These are phyloP conservation scores for Metschnikowia hibisci DNA, from an alignment of 805 yeast genomes.

Conservation along the genomic window DNA sequence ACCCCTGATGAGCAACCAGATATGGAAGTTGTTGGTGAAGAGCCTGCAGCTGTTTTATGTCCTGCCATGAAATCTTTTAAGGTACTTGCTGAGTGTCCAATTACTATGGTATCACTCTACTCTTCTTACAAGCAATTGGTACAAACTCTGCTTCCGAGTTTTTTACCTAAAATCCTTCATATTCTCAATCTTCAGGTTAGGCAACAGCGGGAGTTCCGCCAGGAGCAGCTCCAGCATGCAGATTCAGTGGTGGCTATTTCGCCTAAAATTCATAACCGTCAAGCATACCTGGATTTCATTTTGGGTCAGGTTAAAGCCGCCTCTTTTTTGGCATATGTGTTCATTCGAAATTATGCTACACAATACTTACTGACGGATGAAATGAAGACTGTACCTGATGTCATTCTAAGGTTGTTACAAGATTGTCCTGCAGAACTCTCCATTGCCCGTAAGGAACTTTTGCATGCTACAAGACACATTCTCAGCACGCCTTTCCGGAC, in stretches of 20 bases:
- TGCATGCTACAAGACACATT: conserved; percentile 95
- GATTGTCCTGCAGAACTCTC: conserved; percentile 95
- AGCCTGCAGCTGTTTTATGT: conserved; percentile 49
- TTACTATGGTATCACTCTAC: conserved; percentile 88
- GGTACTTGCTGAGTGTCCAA: conserved; percentile 93
- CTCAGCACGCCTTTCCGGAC: conserved; percentile 82
- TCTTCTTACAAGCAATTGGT: conserved; percentile 81
- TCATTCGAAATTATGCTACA: conserved; percentile 76
- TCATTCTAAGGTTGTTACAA: conserved; percentile 78
- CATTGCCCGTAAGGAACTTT: conserved; percentile 84
- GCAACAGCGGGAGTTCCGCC: conserved; percentile 51
- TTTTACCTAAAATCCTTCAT: conserved; percentile 77
- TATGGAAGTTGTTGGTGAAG: conserved; percentile 18
- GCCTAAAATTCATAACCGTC: conserved; percentile 68
- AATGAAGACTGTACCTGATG: conserved; percentile 70
- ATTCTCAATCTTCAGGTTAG: conserved; percentile 75
- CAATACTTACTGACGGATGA: conserved; percentile 45
- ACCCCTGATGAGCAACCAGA: conserved; percentile 9
- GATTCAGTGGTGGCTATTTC: conserved; percentile 67
- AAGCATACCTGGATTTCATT: conserved; percentile 82
- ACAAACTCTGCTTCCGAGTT: conserved; percentile 63
- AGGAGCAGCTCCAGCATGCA: conserved; percentile 50
- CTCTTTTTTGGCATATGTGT: conserved; percentile 88
- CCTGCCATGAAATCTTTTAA: conserved; percentile 81
- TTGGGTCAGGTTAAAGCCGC: conserved; percentile 95